A percentile compares a stretch with the other conserved stretches of the same genome.
phyloP scores from a whole-genome alignment of 1,284 basidiomycete genomes.

The Leccinum variabile region DNA sequence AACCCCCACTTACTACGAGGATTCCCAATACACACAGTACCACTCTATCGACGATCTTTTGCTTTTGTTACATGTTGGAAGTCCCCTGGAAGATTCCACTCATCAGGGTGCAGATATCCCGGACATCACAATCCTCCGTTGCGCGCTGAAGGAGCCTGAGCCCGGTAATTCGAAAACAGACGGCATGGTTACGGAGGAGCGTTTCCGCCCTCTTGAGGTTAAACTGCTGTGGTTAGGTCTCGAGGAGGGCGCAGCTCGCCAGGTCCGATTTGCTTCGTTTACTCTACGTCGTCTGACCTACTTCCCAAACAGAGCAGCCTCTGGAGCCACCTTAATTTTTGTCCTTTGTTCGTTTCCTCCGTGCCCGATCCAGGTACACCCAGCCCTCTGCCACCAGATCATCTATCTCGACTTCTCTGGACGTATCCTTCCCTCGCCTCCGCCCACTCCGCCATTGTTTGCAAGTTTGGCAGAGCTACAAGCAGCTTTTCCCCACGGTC shows the following conservation, averaged over 20 bases:
- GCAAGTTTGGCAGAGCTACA: conserved; percentile 48
- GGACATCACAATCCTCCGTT: conserved; percentile 57
- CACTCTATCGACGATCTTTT: conserved; percentile 49
- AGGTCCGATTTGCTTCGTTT: conserved; percentile 42
- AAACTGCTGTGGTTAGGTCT: conserved; percentile 56
- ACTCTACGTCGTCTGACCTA: conserved; percentile 1
- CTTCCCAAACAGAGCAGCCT: conserved; percentile 45
- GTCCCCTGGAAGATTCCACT: conserved; percentile 24
- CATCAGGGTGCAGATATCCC: conserved; percentile 43
- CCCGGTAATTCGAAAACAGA: conserved; percentile 36
- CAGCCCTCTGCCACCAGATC: conserved; percentile 18
- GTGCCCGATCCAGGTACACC: conserved; percentile 15
- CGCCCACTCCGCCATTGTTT: conserved; percentile 45
- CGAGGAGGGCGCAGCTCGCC: conserved; percentile 44
- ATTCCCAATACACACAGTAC: conserved; percentile 43
- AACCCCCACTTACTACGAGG: conserved; percentile 47
- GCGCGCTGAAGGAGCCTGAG: conserved; percentile 51
- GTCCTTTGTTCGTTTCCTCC: conserved; percentile 46
- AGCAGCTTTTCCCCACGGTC: conserved; percentile 38
- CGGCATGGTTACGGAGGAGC: conserved; percentile 52
- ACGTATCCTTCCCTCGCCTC: conserved; percentile 19
- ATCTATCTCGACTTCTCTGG: conserved; percentile 47
- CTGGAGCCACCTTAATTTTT: conserved; percentile 60
- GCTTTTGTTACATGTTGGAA: conserved; percentile 26
- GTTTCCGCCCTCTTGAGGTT: conserved; percentile 56